These are phyloP conservation scores for Takashimella koratensis DNA, from an alignment of 1,284 basidiomycete genomes.

Conservation along the genomic window DNA sequence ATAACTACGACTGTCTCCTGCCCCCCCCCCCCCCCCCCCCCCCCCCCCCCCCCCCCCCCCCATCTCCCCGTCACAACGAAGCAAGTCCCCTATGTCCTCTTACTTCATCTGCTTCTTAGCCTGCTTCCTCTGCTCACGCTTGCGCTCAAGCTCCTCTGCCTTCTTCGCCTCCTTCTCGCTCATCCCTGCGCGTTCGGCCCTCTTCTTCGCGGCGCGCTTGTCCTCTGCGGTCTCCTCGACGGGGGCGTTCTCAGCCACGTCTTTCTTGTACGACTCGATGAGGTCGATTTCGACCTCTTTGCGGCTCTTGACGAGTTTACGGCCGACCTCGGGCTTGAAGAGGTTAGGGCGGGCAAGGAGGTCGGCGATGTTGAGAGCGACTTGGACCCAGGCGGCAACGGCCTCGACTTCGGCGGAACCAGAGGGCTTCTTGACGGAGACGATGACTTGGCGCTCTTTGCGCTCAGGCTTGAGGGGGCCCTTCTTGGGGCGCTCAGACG, in stretches of 20 bases:
- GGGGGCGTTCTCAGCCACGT: conserved; percentile 59
- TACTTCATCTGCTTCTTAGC: conserved; percentile 28
- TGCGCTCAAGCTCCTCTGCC: conserved; percentile 50
- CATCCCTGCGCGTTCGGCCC: conserved; percentile 67
- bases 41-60: too few species aligned
- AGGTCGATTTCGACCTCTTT: conserved; percentile 60
- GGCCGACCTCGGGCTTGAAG: conserved; percentile 72
- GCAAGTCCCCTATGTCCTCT: too few species aligned
- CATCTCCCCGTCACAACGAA: too few species aligned
- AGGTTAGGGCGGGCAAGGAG: conserved; percentile 53
- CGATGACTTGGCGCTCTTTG: conserved; percentile 66
- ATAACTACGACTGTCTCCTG: too few species aligned
- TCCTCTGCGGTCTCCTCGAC: conserved; percentile 57
- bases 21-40: too few species aligned
- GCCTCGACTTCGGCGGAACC: conserved; percentile 51
- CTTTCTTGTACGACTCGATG: conserved; percentile 44
- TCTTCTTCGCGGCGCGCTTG: conserved; percentile 66
- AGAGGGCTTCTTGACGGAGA: conserved; percentile 62
- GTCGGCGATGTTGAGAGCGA: conserved; percentile 71
- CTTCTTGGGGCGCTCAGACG: conserved; percentile 60
- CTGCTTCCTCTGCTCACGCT: conserved; percentile 43
- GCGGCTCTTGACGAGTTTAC: conserved; percentile 67
- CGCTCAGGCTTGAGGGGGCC: conserved; percentile 53
- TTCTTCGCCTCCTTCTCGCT: conserved; percentile 79
- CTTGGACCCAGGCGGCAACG: conserved; percentile 61